A percentile compares a stretch with the other conserved stretches of the same genome.
Evolutionary conservation across 1,139 yeast species (phyloP).

Genomic region (Candida sanyaensis): DNA sequence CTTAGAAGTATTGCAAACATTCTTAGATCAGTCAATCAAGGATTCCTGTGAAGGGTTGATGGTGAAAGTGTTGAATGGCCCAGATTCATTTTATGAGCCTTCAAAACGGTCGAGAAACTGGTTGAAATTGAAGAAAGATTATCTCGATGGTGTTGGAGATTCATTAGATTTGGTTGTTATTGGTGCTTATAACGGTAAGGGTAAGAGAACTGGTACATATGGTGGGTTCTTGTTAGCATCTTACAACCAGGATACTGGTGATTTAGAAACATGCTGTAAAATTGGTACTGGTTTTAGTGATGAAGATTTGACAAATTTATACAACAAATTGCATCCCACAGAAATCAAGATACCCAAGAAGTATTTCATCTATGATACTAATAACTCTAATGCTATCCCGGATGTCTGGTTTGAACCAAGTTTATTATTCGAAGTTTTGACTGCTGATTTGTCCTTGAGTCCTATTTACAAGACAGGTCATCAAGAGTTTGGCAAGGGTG

Average conservation of each 20-base stretch:
- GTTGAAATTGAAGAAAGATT: slow-evolving; percentile 94
- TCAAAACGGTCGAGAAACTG: slow-evolving; percentile 93
- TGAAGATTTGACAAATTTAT: slow-evolving; percentile 65
- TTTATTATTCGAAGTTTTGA: slow-evolving; percentile 82
- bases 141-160: slow-evolving; percentile 92
- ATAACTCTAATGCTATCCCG: slow-evolving; percentile 66
- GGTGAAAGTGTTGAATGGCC: slow-evolving; percentile 87
- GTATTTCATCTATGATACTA: slow-evolving; percentile 66
- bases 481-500: slow-evolving; percentile 77
- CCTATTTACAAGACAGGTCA: slow-evolving; percentile 93
- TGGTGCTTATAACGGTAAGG: slow-evolving; percentile 93
- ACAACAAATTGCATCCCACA: slow-evolving; percentile 65
- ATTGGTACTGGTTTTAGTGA: slow-evolving; percentile 98
- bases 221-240: slow-evolving; percentile 94
- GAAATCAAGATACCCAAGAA: slow-evolving; percentile 70
- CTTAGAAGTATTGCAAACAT: slow-evolving; percentile 78
- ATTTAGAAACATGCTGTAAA: slow-evolving; percentile 92
- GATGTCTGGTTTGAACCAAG: slow-evolving; percentile 98
- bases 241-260: slow-evolving; percentile 87
- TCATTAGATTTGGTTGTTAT: slow-evolving; percentile 90
- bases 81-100: slow-evolving; percentile 87
- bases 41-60: slow-evolving; percentile 95
- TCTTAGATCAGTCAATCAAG: slow-evolving; percentile 85
- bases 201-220: slow-evolving; percentile 91
- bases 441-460: slow-evolving; percentile 91